Evolutionary conservation across 352 stramenopile genomes (phyloP).

Genomic region (Pythium periplocum): DNA sequence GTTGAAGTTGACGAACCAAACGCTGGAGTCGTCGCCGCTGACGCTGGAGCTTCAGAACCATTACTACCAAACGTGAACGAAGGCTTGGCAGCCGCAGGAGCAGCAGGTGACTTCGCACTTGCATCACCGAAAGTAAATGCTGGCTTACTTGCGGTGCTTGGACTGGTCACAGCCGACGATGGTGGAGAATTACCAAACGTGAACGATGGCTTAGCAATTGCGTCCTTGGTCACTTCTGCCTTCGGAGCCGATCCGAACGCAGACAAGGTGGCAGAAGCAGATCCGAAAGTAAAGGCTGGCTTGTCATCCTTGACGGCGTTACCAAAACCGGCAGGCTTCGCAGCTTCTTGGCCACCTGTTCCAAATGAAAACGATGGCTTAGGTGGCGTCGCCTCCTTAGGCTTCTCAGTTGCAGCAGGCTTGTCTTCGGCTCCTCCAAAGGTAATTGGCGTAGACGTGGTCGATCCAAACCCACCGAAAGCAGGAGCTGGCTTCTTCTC

Average conservation of each 20-base stretch:
- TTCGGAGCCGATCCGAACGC: background rate
- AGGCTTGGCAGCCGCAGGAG: constrained; percentile 14
- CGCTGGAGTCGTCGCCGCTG: too few relatives aligned
- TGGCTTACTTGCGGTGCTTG: constrained; percentile 15
- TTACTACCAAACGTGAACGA: constrained; percentile 32
- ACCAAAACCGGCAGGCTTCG: constrained; percentile 1
- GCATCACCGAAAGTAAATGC: constrained; percentile 36
- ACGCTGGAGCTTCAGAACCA: background rate
- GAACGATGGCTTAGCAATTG: constrained; percentile 20
- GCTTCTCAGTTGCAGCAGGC: background rate
- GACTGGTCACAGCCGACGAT: background rate
- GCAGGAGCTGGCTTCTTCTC: constrained; percentile 27
- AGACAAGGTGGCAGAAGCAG: constrained; percentile 1
- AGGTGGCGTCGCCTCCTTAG: constrained; percentile 5
- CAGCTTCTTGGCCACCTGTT: constrained; percentile 14
- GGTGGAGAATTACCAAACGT: constrained; percentile 20
- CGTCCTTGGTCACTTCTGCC: background rate
- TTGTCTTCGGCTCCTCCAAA: constrained; percentile 6
- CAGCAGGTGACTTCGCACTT: constrained; percentile 9
- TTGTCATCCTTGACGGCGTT: constrained; percentile 1
- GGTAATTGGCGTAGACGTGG: too few relatives aligned
- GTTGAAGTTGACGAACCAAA: background rate
- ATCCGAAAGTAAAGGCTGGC: constrained; percentile 21
- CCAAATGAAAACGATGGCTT: constrained; percentile 29
- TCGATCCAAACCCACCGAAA: constrained; percentile 24